Conservation (phyloP, 176 grass and related monocot species). For the Dendrocalamus sinicus region DNA sequence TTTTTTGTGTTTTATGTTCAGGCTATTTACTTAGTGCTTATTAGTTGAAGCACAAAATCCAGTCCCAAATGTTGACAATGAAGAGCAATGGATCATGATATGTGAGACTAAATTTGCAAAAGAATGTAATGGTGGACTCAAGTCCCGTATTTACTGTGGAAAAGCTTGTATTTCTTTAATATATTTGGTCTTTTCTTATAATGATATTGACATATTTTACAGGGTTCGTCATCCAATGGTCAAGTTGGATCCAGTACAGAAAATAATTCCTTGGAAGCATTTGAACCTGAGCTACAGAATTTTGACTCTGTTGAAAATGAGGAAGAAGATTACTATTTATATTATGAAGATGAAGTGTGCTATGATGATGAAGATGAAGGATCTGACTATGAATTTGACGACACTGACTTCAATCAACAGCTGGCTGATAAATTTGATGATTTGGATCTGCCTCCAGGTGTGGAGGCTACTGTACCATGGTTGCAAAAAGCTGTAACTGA, state of each 20-base stretch:
- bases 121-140: background rate
- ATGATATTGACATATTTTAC: conserved; percentile 36
- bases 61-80: background rate
- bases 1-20: background rate
- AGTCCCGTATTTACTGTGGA: background rate
- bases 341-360: conserved; percentile 49
- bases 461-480: conserved; percentile 79
- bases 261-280: conserved; percentile 42
- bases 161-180: background rate
- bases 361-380: conserved; percentile 50
- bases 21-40: background rate
- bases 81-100: conserved; percentile 5
- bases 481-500: conserved; percentile 41
- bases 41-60: background rate
- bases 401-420: conserved; percentile 50
- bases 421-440: conserved; percentile 79
- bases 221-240: conserved; percentile 54
- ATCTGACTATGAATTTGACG: conserved; percentile 53
- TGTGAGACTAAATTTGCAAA: conserved; percentile 4
- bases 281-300: conserved; percentile 36
- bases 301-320: conserved; percentile 43
- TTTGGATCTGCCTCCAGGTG: conserved; percentile 81
- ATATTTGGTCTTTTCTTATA: conserved; percentile 3
- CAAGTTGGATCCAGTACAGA: conserved; percentile 50
- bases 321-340: conserved; percentile 70